Percentiles rank a stretch among this genome's conserved stretches.
phyloP scores from a whole-genome alignment of 2,329 filamentous ascomycete genomes.

The Claviceps sp. region DNA sequence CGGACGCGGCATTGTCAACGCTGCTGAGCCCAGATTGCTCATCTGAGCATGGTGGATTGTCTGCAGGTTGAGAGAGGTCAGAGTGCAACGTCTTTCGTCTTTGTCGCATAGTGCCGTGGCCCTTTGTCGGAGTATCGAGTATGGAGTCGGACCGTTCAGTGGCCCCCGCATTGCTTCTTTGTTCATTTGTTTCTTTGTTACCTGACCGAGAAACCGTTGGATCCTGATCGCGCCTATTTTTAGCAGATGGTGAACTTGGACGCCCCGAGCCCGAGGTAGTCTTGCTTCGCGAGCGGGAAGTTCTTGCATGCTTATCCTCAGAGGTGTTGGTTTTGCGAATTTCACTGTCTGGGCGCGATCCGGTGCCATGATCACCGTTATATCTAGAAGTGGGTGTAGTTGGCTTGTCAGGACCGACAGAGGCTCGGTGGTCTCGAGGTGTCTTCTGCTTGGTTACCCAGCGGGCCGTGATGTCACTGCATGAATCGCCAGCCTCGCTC shows the following conservation, averaged over 20 bases:
- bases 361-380: conserved; percentile 13
- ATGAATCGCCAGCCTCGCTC: conserved; percentile 15
- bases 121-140: conserved; percentile 26
- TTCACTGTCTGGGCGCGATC: conserved; percentile 16
- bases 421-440: conserved; percentile 16
- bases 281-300: conserved; percentile 15
- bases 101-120: conserved; percentile 15
- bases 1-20: conserved; percentile 16
- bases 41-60: conserved; percentile 17
- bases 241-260: conserved; percentile 11
- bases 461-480: conserved; percentile 16
- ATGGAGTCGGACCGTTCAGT: conserved; percentile 24
- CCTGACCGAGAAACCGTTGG: conserved; percentile 10
- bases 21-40: conserved; percentile 15
- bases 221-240: conserved; percentile 16
- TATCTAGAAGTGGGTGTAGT: neutral
- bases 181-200: conserved; percentile 5
- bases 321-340: conserved; percentile 13
- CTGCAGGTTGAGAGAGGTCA: conserved; percentile 11
- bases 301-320: conserved; percentile 5
- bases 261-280: conserved; percentile 14
- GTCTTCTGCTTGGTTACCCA: conserved; percentile 4
- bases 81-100: conserved; percentile 14
- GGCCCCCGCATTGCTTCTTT: conserved; percentile 16
- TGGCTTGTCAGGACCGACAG: conserved; percentile 9